phyloP scores from a whole-genome alignment of 2,329 filamentous ascomycete genomes.

The Sporothrix euskadiensis region DNA sequence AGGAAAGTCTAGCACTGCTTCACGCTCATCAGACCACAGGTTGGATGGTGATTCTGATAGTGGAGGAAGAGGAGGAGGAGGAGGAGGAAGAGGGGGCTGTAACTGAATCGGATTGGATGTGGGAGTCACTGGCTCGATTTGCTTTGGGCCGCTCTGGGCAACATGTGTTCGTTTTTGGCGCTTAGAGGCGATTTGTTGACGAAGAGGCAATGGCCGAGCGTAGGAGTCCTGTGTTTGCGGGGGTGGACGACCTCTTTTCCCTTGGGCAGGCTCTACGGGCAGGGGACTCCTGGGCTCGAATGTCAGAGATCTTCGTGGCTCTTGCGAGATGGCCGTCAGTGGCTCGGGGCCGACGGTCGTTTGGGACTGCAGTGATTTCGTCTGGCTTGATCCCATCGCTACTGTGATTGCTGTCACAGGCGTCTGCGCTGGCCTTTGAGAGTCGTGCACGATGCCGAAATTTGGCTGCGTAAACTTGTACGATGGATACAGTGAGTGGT shows the following conservation, averaged over 20 bases:
- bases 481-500: slow-evolving; percentile 26
- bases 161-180: not conserved
- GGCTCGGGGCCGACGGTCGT: not conserved
- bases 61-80: not conserved
- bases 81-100: not conserved
- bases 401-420: not conserved
- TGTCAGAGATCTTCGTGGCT: not conserved
- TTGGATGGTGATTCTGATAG: not conserved
- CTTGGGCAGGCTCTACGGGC: not conserved
- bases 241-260: not conserved
- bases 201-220: not conserved
- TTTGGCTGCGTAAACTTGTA: slow-evolving; percentile 23
- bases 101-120: not conserved
- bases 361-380: not conserved
- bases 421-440: not conserved
- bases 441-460: slow-evolving; percentile 1
- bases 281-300: not conserved
- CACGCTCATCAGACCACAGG: not conserved
- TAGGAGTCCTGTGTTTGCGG: not conserved
- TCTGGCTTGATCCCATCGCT: not conserved
- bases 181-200: not conserved
- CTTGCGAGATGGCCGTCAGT: not conserved
- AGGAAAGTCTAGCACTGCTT: not conserved
- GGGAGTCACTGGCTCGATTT: not conserved
- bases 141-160: not conserved